A percentile compares a stretch with the other conserved stretches of the same genome.
Conservation (phyloP, 2,329 filamentous ascomycete genomes). For the Fusarium sp. region DNA sequence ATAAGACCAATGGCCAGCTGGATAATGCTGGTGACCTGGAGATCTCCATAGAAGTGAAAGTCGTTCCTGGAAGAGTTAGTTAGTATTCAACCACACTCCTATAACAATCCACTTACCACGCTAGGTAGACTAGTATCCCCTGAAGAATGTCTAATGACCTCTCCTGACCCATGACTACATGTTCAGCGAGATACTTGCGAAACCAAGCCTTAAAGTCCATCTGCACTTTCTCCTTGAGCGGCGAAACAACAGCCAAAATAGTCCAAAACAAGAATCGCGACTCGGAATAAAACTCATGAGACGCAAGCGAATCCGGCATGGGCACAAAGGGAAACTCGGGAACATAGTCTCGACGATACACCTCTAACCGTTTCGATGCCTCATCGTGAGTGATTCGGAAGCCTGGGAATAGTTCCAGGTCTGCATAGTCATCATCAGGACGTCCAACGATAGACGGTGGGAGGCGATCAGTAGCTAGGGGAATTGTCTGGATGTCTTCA, state of each 20-base stretch:
- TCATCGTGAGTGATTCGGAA: conserved; percentile 47
- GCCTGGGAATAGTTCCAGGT: conserved; percentile 47
- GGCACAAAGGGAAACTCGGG: conserved; percentile 53
- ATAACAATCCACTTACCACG: conserved; percentile 45
- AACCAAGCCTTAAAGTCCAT: conserved; percentile 49
- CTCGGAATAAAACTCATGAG: conserved; percentile 45
- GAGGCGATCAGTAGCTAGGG: not conserved
- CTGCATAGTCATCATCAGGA: conserved; percentile 6
- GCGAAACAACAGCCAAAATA: conserved; percentile 48
- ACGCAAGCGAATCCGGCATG: conserved; percentile 37
- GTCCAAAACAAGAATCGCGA: conserved; percentile 51
- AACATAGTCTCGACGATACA: conserved; percentile 47
- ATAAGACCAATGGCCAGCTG: conserved; percentile 52
- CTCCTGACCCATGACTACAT: conserved; percentile 50
- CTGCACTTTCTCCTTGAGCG: conserved; percentile 46
- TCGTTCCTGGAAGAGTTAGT: conserved; percentile 46
- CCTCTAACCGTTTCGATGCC: conserved; percentile 45
- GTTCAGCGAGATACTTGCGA: conserved; percentile 48
- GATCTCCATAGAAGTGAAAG: conserved; percentile 50
- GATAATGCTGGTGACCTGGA: conserved; percentile 49
- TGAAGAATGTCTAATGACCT: conserved; percentile 50
- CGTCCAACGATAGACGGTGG: not conserved
- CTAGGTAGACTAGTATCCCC: conserved; percentile 49
- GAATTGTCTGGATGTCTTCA: not conserved
- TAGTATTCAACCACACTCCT: not conserved